Evolutionary conservation across 2,329 filamentous ascomycete genomes (phyloP).

Genomic region (Neofusicoccum parvum): DNA sequence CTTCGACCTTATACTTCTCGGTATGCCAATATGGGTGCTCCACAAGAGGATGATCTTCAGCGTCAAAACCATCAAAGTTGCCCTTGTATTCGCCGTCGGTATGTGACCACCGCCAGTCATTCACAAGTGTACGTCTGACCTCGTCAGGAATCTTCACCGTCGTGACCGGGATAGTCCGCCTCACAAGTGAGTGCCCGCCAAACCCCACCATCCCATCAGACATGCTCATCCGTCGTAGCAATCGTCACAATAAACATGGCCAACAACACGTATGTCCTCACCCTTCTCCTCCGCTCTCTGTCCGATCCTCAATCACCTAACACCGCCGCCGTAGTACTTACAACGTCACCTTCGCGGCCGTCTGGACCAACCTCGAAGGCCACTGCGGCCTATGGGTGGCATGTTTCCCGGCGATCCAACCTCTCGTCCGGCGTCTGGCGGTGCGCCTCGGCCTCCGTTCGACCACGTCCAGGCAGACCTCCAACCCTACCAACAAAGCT

Average conservation of each 20-base stretch:
- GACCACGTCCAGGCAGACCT: not conserved
- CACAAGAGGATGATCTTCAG: conserved; percentile 41
- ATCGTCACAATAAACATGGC: conserved; percentile 36
- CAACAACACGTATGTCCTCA: conserved; percentile 22
- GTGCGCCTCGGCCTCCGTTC: conserved; percentile 30
- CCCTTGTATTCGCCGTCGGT: conserved; percentile 40
- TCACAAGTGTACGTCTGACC: not conserved
- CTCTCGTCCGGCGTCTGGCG: conserved; percentile 38
- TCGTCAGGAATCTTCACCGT: conserved; percentile 38
- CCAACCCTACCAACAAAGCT: not conserved
- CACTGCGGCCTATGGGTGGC: conserved; percentile 49
- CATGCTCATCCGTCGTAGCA: not conserved
- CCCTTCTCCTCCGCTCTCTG: not conserved
- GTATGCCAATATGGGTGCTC: conserved; percentile 36
- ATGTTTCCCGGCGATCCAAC: conserved; percentile 46
- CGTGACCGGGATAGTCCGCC: conserved; percentile 43
- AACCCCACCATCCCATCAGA: no score
- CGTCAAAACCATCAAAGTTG: conserved; percentile 36
- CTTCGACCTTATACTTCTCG: conserved; percentile 36
- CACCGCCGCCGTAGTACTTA: conserved; percentile 30
- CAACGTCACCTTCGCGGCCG: conserved; percentile 39
- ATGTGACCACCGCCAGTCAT: not conserved
- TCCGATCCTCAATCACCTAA: not conserved
- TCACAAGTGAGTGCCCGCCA: conserved; percentile 28
- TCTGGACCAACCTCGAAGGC: conserved; percentile 47